These are phyloP conservation scores for Noccaea caerulescens DNA, from an alignment of 345 rosid species.

Conservation along the genomic window DNA sequence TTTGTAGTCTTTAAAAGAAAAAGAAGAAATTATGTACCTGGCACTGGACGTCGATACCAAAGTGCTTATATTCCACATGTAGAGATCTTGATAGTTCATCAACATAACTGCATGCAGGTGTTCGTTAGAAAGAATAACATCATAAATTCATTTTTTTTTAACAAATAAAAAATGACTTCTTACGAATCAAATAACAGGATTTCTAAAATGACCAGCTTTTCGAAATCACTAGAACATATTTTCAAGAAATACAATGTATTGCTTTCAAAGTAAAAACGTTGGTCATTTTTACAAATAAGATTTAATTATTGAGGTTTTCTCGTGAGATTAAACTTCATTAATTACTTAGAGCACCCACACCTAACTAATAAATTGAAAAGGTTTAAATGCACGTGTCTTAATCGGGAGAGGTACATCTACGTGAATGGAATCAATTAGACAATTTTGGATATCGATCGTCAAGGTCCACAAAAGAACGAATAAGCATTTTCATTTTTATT, in stretches of 20 bases:
- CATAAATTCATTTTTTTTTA: too few relatives aligned
- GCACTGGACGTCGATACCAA: conserved; percentile 80
- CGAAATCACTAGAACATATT: background rate
- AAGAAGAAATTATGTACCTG: conserved; percentile 54
- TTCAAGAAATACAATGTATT: background rate
- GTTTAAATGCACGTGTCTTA: background rate
- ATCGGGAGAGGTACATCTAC: background rate
- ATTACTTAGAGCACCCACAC: background rate
- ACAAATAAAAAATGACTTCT: too few relatives aligned
- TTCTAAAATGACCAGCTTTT: conserved; percentile 3
- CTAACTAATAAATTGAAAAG: background rate
- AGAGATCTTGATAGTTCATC: conserved; percentile 79
- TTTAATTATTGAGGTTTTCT: background rate
- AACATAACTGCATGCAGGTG: conserved; percentile 52
- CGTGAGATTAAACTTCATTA: background rate
- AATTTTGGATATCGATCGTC: conserved; percentile 1
- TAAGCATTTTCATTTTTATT: conserved; percentile 1
- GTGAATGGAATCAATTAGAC: conserved; percentile 9
- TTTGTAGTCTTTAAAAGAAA: background rate
- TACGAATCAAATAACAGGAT: too few relatives aligned
- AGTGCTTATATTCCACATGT: conserved; percentile 67
- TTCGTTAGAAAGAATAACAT: background rate
- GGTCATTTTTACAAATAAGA: background rate
- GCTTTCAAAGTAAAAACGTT: conserved; percentile 3
- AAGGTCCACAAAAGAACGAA: conserved; percentile 1